These are phyloP conservation scores for Megacollybia platyphylla DNA, from an alignment of 1,284 basidiomycete species.

Conservation along the genomic window DNA sequence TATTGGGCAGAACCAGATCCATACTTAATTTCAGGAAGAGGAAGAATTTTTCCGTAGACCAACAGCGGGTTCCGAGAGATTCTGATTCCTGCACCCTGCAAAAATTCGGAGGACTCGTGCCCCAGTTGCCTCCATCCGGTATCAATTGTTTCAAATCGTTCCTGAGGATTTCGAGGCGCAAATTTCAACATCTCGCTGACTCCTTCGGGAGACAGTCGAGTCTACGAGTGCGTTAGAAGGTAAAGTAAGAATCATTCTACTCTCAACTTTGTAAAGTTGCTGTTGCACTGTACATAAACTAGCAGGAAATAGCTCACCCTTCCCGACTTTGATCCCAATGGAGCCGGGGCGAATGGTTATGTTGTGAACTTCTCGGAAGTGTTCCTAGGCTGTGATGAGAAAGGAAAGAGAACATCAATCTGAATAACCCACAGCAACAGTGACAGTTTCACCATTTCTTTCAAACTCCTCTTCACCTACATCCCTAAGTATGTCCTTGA, in stretches of 20 bases:
- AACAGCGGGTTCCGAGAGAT: conserved; percentile 13
- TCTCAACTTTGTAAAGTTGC: conserved; percentile 17
- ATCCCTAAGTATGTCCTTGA: conserved; percentile 18
- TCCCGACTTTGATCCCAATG: conserved; percentile 16
- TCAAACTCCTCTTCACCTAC: conserved; percentile 20
- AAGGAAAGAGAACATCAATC: neutral
- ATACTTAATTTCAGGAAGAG: conserved; percentile 16
- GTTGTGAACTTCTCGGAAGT: conserved; percentile 16
- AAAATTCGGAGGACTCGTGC: conserved; percentile 17
- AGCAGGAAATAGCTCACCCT: conserved; percentile 17
- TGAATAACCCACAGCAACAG: conserved; percentile 14
- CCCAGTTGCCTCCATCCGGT: conserved; percentile 17
- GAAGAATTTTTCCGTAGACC: conserved; percentile 17
- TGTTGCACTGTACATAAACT: conserved; percentile 13
- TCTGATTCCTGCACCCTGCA: conserved; percentile 16
- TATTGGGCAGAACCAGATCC: conserved; percentile 2
- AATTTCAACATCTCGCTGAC: conserved; percentile 16
- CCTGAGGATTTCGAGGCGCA: conserved; percentile 13
- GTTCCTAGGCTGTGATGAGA: conserved; percentile 12
- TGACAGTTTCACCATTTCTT: conserved; percentile 15
- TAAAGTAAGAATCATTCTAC: neutral
- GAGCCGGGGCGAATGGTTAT: conserved; percentile 11
- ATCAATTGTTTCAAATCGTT: conserved; percentile 13
- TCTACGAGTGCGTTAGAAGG: conserved; percentile 8
- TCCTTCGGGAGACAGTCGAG: conserved; percentile 16